A percentile compares a stretch with the other conserved stretches of the same genome.
Evolutionary conservation across 129 eudicot species (phyloP).

Genomic region (Cynara cardunculus): DNA sequence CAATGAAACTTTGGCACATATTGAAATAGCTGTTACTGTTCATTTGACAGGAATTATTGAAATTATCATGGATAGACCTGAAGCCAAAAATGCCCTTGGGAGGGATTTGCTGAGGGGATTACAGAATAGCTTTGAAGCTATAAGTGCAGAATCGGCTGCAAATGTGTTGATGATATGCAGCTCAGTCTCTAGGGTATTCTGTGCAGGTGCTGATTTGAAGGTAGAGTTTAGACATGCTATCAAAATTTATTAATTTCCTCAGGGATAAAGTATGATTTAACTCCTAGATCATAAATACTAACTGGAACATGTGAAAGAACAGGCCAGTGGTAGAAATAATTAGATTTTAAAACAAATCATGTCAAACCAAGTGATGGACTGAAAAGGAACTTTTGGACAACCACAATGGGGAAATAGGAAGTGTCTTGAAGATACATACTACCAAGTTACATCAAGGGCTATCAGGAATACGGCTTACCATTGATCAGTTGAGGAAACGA

Average conservation of each 20-base stretch:
- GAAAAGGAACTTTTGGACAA: background rate
- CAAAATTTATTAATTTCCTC: background rate
- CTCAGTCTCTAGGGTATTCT: constrained; percentile 79
- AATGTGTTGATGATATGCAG: constrained; percentile 89
- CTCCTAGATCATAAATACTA: background rate
- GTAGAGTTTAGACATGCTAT: constrained; percentile 29
- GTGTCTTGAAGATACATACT: background rate
- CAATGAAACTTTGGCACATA: background rate
- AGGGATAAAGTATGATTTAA: background rate
- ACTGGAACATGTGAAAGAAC: background rate
- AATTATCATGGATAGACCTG: constrained; percentile 88
- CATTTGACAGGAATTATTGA: constrained; percentile 60
- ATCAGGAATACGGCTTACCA: background rate
- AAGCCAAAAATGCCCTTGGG: constrained; percentile 84
- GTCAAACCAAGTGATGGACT: background rate
- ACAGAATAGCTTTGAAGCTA: constrained; percentile 54
- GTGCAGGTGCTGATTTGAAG: constrained; percentile 99
- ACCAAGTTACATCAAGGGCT: background rate
- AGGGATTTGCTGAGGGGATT: constrained; percentile 80
- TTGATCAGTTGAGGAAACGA: background rate
- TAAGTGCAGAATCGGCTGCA: constrained; percentile 54
- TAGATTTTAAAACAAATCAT: background rate
- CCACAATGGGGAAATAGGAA: background rate
- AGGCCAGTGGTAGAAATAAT: background rate
- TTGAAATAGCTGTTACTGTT: background rate